Percentiles rank a stretch among this genome's conserved stretches.
phyloP scores from a whole-genome alignment of 495 filamentous ascomycete genomes.

The Astrothelium subdiscretum region DNA sequence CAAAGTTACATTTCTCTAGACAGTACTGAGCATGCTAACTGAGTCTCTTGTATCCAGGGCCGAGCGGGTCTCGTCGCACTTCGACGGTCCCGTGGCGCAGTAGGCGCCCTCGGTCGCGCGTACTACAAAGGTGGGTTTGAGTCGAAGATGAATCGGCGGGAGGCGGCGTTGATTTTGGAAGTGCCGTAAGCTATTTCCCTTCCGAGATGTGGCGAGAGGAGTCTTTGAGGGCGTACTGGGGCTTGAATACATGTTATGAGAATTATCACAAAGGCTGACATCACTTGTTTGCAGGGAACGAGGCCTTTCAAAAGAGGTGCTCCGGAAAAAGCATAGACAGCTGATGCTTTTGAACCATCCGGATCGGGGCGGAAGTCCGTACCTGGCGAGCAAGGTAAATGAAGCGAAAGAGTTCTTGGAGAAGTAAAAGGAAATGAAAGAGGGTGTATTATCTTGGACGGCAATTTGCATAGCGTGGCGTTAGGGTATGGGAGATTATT shows the following conservation, averaged over 20 bases:
- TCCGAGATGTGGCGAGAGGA: background rate
- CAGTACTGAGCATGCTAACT: too few relatives aligned
- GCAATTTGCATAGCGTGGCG: background rate
- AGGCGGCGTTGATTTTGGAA: constrained; percentile 84
- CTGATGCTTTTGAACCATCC: constrained; percentile 98
- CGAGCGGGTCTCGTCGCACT: constrained; percentile 83
- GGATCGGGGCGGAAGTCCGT: constrained; percentile 92
- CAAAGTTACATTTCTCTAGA: too few relatives aligned
- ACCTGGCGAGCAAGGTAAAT: constrained; percentile 93
- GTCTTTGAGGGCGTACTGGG: background rate
- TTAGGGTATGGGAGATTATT: background rate
- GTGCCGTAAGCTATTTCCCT: constrained; percentile 52
- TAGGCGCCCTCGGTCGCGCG: constrained; percentile 55
- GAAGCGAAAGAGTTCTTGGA: constrained; percentile 95
- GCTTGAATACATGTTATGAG: background rate
- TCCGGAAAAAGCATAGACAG: constrained; percentile 90
- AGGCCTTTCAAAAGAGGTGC: constrained; percentile 73
- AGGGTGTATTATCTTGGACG: background rate
- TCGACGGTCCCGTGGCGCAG: constrained; percentile 59
- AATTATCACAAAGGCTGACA: constrained; percentile 9
- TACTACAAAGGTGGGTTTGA: constrained; percentile 99
- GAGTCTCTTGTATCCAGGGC: constrained; percentile 47
- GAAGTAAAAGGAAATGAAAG: constrained; percentile 33
- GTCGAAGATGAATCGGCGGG: constrained; percentile 77
- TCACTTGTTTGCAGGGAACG: constrained; percentile 51